Conservation (phyloP, 257 asterid species). For the Solanum tarijense region DNA sequence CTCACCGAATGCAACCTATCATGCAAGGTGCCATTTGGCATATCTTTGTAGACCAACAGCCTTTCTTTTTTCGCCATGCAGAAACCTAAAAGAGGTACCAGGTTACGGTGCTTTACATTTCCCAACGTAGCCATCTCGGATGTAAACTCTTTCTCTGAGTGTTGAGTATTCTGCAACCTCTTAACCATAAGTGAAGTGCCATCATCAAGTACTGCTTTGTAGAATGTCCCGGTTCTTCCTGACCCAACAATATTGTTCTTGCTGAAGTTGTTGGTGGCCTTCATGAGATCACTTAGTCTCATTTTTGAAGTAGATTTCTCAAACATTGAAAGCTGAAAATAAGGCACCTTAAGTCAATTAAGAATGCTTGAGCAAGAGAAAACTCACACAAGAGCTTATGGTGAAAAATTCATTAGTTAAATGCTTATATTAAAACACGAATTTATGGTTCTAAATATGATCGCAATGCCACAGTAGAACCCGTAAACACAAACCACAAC, state of each 20-base stretch:
- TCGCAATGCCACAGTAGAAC: not conserved
- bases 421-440: not conserved
- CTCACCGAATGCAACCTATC: constrained; percentile 32
- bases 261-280: constrained; percentile 56
- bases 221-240: constrained; percentile 59
- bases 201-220: constrained; percentile 53
- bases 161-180: constrained; percentile 56
- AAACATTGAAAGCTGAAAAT: constrained; percentile 54
- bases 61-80: constrained; percentile 51
- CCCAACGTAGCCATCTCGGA: constrained; percentile 59
- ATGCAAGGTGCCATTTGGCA: constrained; percentile 54
- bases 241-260: constrained; percentile 49
- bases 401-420: not conserved
- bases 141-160: constrained; percentile 49
- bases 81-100: constrained; percentile 62
- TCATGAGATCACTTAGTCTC: constrained; percentile 65
- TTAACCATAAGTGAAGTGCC: constrained; percentile 57
- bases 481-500: not conserved
- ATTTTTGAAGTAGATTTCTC: constrained; percentile 55
- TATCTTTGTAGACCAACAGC: constrained; percentile 47
- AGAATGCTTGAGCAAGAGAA: not conserved
- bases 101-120: constrained; percentile 40
- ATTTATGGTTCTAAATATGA: not conserved
- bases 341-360: not conserved
- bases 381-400: not conserved